Conservation (phyloP, 139 green algal species). For the Edaphochlamys debaryana region DNA sequence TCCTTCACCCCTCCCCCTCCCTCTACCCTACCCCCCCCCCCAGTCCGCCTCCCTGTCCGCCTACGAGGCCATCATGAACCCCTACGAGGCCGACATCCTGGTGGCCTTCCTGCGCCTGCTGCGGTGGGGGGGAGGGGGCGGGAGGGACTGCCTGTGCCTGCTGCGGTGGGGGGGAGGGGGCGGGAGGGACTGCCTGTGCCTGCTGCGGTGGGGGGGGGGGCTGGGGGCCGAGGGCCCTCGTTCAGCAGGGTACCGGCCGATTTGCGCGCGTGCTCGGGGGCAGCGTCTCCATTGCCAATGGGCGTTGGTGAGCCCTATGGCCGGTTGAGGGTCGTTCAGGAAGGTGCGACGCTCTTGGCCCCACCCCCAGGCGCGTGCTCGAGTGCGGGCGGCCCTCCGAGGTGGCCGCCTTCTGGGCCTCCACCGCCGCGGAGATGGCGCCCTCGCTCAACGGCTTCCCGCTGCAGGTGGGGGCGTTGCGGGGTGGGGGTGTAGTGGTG, state of each 20-base stretch:
- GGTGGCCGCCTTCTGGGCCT: constrained; percentile 47
- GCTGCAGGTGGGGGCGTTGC: constrained; percentile 39
- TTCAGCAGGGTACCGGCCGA: too few species aligned
- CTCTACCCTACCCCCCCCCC: background rate
- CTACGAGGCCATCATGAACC: constrained; percentile 58
- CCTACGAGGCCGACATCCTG: constrained; percentile 60
- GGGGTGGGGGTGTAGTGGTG: background rate
- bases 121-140: background rate
- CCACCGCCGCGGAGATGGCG: constrained; percentile 45
- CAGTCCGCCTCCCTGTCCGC: background rate
- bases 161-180: background rate
- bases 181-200: background rate
- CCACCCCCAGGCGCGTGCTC: constrained; percentile 19
- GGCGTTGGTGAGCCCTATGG: too few species aligned
- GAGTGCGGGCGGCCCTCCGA: constrained; percentile 20
- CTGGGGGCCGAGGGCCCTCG: too few species aligned
- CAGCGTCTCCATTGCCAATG: too few species aligned
- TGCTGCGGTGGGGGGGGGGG: background rate
- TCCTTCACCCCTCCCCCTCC: background rate
- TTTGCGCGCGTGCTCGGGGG: too few species aligned
- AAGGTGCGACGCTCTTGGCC: too few species aligned
- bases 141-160: background rate
- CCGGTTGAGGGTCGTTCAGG: too few species aligned
- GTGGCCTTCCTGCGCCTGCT: constrained; percentile 61
- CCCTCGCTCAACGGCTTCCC: constrained; percentile 55